Evolutionary conservation across 2,329 filamentous ascomycete genomes (phyloP).

Genomic region (Aspergillus niger): DNA sequence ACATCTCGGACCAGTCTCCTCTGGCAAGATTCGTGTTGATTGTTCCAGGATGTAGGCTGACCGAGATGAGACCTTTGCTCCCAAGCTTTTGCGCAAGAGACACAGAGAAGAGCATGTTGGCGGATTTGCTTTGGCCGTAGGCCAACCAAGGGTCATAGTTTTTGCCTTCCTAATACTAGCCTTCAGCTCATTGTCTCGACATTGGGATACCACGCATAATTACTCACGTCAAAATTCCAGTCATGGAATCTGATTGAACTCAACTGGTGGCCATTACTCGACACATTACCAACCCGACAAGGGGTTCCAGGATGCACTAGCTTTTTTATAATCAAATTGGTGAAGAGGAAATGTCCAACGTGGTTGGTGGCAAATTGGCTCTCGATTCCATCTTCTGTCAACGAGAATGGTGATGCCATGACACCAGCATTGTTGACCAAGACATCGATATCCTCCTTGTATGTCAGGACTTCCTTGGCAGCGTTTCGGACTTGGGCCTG

Average conservation of each 20-base stretch:
- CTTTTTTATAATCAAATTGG: constrained; percentile 25
- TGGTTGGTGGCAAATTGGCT: constrained; percentile 45
- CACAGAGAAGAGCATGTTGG: neutral
- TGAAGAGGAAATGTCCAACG: constrained; percentile 42
- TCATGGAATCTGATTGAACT: neutral
- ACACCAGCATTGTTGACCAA: constrained; percentile 47
- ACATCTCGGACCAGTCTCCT: neutral
- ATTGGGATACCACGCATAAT: too few species aligned
- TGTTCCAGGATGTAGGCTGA: neutral
- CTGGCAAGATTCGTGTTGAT: neutral
- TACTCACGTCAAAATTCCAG: neutral
- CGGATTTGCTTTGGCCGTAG: neutral
- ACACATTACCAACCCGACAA: neutral
- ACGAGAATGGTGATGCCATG: constrained; percentile 40
- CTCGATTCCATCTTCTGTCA: constrained; percentile 40
- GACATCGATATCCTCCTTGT: constrained; percentile 32
- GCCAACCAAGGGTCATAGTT: neutral
- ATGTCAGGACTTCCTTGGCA: neutral
- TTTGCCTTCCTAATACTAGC: neutral
- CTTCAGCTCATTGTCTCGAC: neutral
- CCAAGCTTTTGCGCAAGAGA: neutral
- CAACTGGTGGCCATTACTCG: neutral
- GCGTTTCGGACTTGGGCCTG: neutral
- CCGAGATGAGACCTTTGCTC: neutral
- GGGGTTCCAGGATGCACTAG: neutral